Evolutionary conservation across 345 rosid genomes (phyloP).

Genomic region (Acer negundo): DNA sequence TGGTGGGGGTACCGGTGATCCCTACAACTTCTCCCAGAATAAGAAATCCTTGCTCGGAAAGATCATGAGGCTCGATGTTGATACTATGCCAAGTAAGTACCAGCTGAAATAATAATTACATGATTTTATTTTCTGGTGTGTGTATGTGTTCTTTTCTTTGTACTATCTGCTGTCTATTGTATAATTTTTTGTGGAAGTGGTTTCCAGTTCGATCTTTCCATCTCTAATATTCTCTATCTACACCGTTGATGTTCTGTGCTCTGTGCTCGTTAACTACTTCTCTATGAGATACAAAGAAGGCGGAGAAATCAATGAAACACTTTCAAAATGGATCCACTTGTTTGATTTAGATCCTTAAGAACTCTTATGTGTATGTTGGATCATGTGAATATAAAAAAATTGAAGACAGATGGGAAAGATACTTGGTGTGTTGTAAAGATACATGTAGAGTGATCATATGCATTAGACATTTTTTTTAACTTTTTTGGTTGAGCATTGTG

Average conservation of each 20-base stretch:
- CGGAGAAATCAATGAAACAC: not conserved
- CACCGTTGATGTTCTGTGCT: not conserved
- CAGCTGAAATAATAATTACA: conserved; percentile 4
- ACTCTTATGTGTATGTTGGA: too few species aligned
- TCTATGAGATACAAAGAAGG: not conserved
- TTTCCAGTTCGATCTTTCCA: too few species aligned
- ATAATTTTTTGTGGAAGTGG: too few species aligned
- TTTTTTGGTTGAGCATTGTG: not conserved
- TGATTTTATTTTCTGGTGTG: not conserved
- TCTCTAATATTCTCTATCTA: too few species aligned
- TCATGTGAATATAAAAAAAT: too few species aligned
- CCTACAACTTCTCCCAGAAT: conserved; percentile 87
- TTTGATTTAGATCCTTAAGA: not conserved
- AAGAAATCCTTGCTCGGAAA: conserved; percentile 97
- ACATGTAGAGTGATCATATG: not conserved
- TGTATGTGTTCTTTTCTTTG: not conserved
- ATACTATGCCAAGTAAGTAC: conserved; percentile 74
- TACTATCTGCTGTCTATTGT: conserved; percentile 5
- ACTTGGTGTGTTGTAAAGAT: too few species aligned
- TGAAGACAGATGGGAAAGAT: too few species aligned
- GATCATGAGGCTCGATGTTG: conserved; percentile 87
- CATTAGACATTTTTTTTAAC: not conserved
- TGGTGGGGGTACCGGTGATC: conserved; percentile 79
- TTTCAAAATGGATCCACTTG: not conserved
- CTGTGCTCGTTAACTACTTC: too few species aligned